Percentiles rank a stretch among this genome's conserved stretches.
phyloP scores from a whole-genome alignment of 441 rosid species.

The Omphalea diandra region DNA sequence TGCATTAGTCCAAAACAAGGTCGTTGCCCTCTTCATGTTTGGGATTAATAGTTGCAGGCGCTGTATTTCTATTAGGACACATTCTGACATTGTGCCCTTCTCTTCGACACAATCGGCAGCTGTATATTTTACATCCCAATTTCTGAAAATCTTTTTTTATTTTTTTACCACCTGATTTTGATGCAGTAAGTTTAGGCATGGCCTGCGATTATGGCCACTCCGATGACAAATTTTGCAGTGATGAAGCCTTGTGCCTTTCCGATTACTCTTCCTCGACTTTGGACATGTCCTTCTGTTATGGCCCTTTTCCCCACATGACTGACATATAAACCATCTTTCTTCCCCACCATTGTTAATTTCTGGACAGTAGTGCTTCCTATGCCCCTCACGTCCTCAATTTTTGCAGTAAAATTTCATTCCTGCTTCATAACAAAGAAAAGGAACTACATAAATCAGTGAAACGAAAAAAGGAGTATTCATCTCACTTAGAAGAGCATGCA shows the following conservation, averaged over 20 bases:
- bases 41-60: not conserved
- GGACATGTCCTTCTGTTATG: constrained; percentile 86
- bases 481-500: not conserved
- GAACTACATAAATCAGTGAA: not conserved
- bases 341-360: constrained; percentile 43
- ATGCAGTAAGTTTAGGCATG: constrained; percentile 41
- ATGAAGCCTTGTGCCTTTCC: constrained; percentile 30
- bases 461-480: too few species aligned
- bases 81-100: constrained; percentile 60
- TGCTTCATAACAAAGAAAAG: constrained; percentile 30
- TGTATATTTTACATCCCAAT: constrained; percentile 32
- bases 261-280: constrained; percentile 33
- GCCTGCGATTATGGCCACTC: constrained; percentile 76
- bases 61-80: constrained; percentile 40
- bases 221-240: constrained; percentile 53
- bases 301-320: constrained; percentile 68
- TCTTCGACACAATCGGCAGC: constrained; percentile 51
- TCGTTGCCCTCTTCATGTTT: not conserved
- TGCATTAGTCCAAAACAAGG: not conserved
- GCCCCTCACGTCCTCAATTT: constrained; percentile 84
- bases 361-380: constrained; percentile 83
- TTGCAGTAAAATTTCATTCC: constrained; percentile 75
- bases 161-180: constrained; percentile 8
- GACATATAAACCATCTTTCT: constrained; percentile 59
- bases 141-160: constrained; percentile 6